Evolutionary conservation across 2,329 filamentous ascomycete genomes (phyloP).

Genomic region (Xylaria digitata): DNA sequence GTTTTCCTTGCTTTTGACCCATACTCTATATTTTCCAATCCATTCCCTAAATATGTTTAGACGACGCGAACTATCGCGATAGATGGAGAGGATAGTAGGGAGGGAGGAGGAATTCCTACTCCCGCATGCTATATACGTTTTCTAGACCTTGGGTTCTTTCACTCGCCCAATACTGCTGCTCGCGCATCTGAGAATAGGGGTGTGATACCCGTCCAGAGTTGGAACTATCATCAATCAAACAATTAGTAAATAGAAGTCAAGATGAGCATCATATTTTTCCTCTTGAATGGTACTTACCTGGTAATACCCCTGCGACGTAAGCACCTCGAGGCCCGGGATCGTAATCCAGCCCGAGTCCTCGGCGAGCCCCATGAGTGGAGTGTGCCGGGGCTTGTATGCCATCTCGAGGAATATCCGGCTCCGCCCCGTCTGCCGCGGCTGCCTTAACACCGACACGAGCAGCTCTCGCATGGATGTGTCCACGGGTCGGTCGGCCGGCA

Average conservation of each 20-base stretch:
- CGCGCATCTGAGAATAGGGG: constrained; percentile 78
- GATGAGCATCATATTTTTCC: neutral
- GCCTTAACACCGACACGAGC: constrained; percentile 65
- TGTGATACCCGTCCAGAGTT: constrained; percentile 85
- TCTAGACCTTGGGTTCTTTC: constrained; percentile 13
- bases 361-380: constrained; percentile 86
- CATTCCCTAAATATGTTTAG: neutral
- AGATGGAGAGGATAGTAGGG: neutral
- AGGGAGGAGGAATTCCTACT: neutral
- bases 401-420: constrained; percentile 84
- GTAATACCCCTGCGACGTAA: constrained; percentile 89
- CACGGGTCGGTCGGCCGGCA: constrained; percentile 88
- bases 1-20: neutral
- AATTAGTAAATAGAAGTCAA: constrained; percentile 2
- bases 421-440: constrained; percentile 50
- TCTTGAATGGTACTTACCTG: constrained; percentile 69
- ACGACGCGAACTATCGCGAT: neutral
- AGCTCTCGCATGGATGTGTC: constrained; percentile 76
- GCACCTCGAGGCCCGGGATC: constrained; percentile 87
- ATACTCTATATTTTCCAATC: neutral
- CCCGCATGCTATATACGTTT: neutral
- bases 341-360: constrained; percentile 81
- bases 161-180: constrained; percentile 63
- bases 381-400: constrained; percentile 92
- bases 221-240: constrained; percentile 65